These are phyloP conservation scores for Candida orba DNA, from an alignment of 805 yeast species.

Conservation along the genomic window DNA sequence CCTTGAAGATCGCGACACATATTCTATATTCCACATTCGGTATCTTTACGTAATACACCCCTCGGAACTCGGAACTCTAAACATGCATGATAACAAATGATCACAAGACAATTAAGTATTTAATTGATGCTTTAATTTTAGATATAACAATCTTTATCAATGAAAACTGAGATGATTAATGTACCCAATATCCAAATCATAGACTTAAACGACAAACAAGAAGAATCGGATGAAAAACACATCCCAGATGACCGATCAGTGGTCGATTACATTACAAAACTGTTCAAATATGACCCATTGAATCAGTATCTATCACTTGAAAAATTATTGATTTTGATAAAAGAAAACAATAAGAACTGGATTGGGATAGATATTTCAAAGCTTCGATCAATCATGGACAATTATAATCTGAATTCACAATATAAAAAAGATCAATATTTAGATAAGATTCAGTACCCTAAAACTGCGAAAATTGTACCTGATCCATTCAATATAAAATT, in stretches of 20 bases:
- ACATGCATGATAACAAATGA: no score
- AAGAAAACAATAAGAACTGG: constrained; percentile 54
- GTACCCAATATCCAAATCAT: constrained; percentile 24
- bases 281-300: constrained; percentile 64
- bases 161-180: background rate
- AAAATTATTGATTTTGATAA: constrained; percentile 46
- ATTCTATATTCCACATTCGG: no score
- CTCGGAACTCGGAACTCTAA: no score
- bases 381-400: constrained; percentile 45
- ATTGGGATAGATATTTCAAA: constrained; percentile 45
- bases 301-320: constrained; percentile 51
- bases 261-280: constrained; percentile 44
- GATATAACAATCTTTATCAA: no score
- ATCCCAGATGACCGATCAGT: constrained; percentile 23
- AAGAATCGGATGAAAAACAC: constrained; percentile 8
- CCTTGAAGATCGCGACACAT: no score
- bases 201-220: constrained; percentile 23
- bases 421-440: constrained; percentile 42
- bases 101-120: no score
- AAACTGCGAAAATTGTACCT: constrained; percentile 32
- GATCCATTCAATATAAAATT: constrained; percentile 36
- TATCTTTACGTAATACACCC: no score
- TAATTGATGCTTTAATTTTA: no score
- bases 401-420: constrained; percentile 44
- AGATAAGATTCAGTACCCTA: constrained; percentile 33